Conservation (phyloP, 345 rosid species). For the Gossypium herbaceum region DNA sequence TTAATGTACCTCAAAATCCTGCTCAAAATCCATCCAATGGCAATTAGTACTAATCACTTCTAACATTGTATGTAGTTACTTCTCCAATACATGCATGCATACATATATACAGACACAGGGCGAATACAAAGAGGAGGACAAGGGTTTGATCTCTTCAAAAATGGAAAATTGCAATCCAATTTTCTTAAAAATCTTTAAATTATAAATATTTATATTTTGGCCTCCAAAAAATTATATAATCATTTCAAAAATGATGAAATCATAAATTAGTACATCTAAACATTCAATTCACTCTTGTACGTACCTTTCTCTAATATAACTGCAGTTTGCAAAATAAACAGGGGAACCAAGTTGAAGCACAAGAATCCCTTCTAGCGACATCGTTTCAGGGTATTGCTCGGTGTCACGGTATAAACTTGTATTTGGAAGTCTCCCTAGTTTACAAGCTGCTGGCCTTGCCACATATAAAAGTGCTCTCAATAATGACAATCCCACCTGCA, state of each 20-base stretch:
- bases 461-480: constrained; percentile 63
- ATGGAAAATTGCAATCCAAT: too few species aligned
- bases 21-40: neutral
- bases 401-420: constrained; percentile 54
- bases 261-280: too few species aligned
- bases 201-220: too few species aligned
- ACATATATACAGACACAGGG: neutral
- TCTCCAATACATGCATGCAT: neutral
- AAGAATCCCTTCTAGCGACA: constrained; percentile 42
- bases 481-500: constrained; percentile 53
- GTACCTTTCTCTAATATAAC: constrained; percentile 71
- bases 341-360: constrained; percentile 84
- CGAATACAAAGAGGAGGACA: too few species aligned
- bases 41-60: too few species aligned
- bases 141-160: too few species aligned
- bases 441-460: constrained; percentile 75
- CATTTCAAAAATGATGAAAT: too few species aligned
- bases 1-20: constrained; percentile 67
- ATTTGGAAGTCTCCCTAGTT: constrained; percentile 57
- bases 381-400: constrained; percentile 58
- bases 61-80: neutral
- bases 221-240: too few species aligned
- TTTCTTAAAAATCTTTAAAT: too few species aligned
- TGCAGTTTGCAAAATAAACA: constrained; percentile 68
- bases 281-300: neutral